A percentile compares a stretch with the other conserved stretches of the same genome.
Conservation (phyloP, 108 stramenopile genomes). For the Nitzschia sp. region DNA sequence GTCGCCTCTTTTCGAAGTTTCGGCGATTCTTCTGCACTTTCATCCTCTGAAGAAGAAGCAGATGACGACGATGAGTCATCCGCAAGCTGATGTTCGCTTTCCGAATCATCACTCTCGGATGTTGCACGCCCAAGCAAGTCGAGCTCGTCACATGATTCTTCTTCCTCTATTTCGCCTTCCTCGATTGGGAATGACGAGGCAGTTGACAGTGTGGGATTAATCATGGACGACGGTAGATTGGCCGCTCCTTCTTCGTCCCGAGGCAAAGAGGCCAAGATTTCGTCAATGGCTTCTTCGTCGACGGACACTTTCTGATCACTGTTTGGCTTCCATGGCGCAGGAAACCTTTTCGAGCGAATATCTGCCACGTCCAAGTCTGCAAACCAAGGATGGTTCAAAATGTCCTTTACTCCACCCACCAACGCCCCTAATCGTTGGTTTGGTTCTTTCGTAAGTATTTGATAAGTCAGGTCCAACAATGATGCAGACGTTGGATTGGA, state of each 20-base stretch:
- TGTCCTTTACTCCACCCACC: slow-evolving; percentile 51
- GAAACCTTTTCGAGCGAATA: slow-evolving; percentile 44
- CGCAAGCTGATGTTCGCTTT: no score
- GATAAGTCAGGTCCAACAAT: slow-evolving; percentile 40
- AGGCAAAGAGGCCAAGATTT: background rate
- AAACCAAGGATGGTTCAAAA: slow-evolving; percentile 68
- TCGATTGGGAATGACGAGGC: no score
- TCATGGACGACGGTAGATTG: background rate
- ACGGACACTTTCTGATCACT: background rate
- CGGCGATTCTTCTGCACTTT: no score
- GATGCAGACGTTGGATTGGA: slow-evolving; percentile 32
- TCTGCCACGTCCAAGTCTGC: slow-evolving; percentile 59
- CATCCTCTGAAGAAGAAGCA: no score
- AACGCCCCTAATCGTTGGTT: slow-evolving; percentile 58
- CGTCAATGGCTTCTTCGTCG: slow-evolving; percentile 20
- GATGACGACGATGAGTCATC: no score
- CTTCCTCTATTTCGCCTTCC: no score
- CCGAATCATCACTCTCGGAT: no score
- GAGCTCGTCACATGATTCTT: no score
- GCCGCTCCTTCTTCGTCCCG: background rate
- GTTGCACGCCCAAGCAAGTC: no score
- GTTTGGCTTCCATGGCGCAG: slow-evolving; percentile 86
- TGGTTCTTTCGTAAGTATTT: slow-evolving; percentile 51
- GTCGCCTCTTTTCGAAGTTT: no score
- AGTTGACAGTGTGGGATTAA: background rate